phyloP scores from a whole-genome alignment of 1,139 yeast genomes.

The Meyerozyma athensensis region DNA sequence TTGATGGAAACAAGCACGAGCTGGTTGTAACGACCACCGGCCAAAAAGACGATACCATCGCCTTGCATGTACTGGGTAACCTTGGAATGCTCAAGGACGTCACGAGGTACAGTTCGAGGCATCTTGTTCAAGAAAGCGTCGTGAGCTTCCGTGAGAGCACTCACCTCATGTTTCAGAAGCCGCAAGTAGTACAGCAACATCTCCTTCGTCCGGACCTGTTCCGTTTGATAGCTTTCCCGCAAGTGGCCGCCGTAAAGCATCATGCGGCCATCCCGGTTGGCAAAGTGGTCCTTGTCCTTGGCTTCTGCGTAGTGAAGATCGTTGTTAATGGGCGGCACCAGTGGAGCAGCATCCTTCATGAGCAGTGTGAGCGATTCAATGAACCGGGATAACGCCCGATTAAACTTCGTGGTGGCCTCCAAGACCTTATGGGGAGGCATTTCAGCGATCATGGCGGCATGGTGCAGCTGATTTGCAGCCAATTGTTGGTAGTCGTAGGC shows the following conservation, averaged over 20 bases:
- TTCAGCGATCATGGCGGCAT: neutral
- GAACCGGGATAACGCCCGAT: constrained; percentile 8
- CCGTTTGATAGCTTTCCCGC: constrained; percentile 28
- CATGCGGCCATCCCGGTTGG: constrained; percentile 22
- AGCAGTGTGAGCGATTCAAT: constrained; percentile 15
- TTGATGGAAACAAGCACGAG: constrained; percentile 51
- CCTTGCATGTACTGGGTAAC: constrained; percentile 35
- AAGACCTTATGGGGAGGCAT: neutral
- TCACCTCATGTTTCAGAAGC: constrained; percentile 18
- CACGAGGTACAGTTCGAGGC: constrained; percentile 21
- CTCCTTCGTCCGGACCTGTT: constrained; percentile 25
- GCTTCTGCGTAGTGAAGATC: constrained; percentile 24
- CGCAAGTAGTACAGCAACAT: constrained; percentile 19
- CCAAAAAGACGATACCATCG: constrained; percentile 58
- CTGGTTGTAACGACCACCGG: constrained; percentile 58
- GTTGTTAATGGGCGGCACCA: constrained; percentile 20
- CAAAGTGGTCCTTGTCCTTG: constrained; percentile 16
- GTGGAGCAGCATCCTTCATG: constrained; percentile 21
- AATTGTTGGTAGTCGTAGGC: neutral
- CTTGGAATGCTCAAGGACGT: constrained; percentile 16
- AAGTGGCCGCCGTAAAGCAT: constrained; percentile 34
- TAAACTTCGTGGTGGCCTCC: neutral
- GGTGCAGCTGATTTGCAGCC: neutral
- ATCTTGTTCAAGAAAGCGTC: constrained; percentile 15
- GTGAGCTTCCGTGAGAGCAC: constrained; percentile 15